phyloP scores from a whole-genome alignment of 73 alveolate species.

The Tetrahymena elliotti region DNA sequence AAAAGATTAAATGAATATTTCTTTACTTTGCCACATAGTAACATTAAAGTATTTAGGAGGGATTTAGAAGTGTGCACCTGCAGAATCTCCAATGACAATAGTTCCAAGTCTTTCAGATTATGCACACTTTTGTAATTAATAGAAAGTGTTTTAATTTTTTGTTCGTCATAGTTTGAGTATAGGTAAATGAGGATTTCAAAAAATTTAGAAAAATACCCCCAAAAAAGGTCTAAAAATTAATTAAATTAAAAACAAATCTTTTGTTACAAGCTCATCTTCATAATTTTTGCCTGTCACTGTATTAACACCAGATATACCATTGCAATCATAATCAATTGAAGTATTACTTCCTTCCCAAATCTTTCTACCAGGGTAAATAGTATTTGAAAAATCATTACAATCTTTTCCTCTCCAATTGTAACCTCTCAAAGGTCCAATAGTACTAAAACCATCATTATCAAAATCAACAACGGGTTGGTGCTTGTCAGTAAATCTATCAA shows the following conservation, averaged over 20 bases:
- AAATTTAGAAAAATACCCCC: not conserved
- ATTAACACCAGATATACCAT: not conserved
- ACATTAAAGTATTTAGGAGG: not conserved
- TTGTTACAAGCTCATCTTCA: not conserved
- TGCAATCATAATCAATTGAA: not conserved
- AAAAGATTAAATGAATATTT: not conserved
- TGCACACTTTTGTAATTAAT: not conserved
- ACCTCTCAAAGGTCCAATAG: slow-evolving; percentile 10
- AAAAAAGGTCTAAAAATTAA: not conserved
- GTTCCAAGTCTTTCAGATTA: not conserved
- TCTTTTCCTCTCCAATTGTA: slow-evolving; percentile 17
- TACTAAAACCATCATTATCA: slow-evolving; percentile 1
- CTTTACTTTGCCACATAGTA: slow-evolving; percentile 3
- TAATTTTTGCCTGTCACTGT: not conserved
- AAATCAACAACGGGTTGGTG: not conserved
- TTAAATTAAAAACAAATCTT: not conserved
- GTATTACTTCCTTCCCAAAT: not conserved
- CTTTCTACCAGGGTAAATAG: slow-evolving; percentile 8
- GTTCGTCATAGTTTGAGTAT: no score
- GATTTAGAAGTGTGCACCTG: not conserved
- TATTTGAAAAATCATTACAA: not conserved
- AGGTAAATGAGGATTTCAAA: not conserved
- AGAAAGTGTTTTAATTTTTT: no score
- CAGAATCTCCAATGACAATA: slow-evolving; percentile 4
- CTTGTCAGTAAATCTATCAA: not conserved